Evolutionary conservation across 2,329 filamentous ascomycete genomes (phyloP).

Genomic region (Rosellinia necatrix): DNA sequence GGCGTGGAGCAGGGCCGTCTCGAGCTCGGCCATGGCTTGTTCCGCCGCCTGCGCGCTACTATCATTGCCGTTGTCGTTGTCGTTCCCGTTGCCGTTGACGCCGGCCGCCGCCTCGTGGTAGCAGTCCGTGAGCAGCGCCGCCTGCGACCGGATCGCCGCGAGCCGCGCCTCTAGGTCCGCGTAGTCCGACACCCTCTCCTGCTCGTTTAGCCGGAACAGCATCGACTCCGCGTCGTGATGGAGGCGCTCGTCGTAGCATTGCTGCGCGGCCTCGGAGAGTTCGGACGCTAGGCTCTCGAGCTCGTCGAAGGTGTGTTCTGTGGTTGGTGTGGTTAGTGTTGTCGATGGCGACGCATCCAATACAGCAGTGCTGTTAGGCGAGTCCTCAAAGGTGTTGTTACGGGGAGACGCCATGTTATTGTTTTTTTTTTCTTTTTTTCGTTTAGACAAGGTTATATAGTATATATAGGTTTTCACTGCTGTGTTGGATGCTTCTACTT

Average conservation of each 20-base stretch:
- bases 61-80: neutral
- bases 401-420: constrained; percentile 1
- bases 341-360: neutral
- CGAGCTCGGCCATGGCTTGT: neutral
- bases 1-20: neutral
- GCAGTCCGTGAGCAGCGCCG: too few species aligned
- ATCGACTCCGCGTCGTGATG: neutral
- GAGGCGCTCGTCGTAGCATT: neutral
- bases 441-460: too few species aligned
- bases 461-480: too few species aligned
- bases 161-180: neutral
- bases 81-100: neutral
- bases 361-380: neutral
- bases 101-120: too few species aligned
- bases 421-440: too few species aligned
- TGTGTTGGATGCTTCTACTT: constrained; percentile 5
- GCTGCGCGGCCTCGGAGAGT: neutral
- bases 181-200: too few species aligned
- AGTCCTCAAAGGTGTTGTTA: neutral
- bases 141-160: neutral
- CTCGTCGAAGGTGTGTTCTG: neutral
- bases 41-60: too few species aligned
- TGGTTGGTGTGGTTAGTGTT: neutral
- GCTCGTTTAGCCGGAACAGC: too few species aligned
- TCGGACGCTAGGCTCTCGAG: neutral